Conservation (phyloP, 495 filamentous ascomycete species). For the Symbiotaphrina buchneri region DNA sequence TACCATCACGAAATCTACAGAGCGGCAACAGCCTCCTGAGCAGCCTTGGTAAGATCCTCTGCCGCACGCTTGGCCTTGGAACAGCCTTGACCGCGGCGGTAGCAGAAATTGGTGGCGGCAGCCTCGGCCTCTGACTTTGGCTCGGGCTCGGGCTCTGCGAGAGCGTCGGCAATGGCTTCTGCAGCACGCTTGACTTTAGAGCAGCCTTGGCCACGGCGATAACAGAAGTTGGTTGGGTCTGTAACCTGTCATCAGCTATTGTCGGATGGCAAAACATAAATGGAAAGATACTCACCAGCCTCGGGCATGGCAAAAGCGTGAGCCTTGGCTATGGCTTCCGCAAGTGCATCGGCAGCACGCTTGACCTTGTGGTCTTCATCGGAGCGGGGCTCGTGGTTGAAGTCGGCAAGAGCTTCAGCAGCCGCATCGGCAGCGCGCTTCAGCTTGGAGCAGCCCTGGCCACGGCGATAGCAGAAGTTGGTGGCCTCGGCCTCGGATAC, state of each 20-base stretch:
- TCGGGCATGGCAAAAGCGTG: slow-evolving; percentile 1
- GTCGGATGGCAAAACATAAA: no score
- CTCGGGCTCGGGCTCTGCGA: slow-evolving; percentile 11
- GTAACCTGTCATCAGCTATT: no score
- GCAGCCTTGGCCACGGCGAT: slow-evolving; percentile 19
- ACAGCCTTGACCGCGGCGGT: slow-evolving; percentile 6
- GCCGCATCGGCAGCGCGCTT: slow-evolving; percentile 28
- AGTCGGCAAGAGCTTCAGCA: slow-evolving; percentile 19
- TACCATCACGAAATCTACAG: slow-evolving; percentile 5
- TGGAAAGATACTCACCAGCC: no score
- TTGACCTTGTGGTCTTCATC: background rate
- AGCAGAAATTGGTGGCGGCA: slow-evolving; percentile 6
- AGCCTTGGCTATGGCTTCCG: background rate
- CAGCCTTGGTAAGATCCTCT: slow-evolving; percentile 7
- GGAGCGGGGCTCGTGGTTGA: no score
- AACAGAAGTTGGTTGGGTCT: slow-evolving; percentile 9
- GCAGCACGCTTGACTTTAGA: slow-evolving; percentile 22
- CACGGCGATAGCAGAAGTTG: slow-evolving; percentile 12
- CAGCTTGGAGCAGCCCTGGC: slow-evolving; percentile 12
- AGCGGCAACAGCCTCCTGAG: slow-evolving; percentile 23
- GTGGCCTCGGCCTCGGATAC: slow-evolving; percentile 10
- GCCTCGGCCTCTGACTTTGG: slow-evolving; percentile 3
- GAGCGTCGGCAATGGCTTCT: slow-evolving; percentile 17
- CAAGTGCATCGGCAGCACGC: background rate
- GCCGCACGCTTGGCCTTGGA: slow-evolving; percentile 14